Conservation (phyloP, 2,329 filamentous ascomycete species). For the Fusarium cyanostomum region DNA sequence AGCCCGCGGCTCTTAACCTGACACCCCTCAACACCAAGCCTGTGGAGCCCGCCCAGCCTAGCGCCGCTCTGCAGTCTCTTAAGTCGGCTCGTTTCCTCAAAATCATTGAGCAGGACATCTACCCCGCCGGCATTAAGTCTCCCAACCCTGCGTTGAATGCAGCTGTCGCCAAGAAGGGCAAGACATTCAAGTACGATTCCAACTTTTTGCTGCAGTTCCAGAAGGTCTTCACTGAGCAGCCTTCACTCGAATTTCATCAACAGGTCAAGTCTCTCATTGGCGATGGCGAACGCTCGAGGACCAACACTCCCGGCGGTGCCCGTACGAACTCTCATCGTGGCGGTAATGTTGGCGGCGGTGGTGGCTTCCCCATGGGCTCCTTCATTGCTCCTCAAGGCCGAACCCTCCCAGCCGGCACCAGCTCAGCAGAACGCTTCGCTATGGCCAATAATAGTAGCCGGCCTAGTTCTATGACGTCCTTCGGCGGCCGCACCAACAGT, state of each 20-base stretch:
- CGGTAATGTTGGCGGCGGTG: conserved; percentile 51
- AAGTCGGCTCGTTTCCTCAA: conserved; percentile 90
- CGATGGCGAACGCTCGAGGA: conserved; percentile 67
- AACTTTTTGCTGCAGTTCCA: conserved; percentile 97
- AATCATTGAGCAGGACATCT: conserved; percentile 79
- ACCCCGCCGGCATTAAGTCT: conserved; percentile 84
- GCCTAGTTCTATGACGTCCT: conserved; percentile 47
- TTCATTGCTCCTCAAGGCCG: conserved; percentile 65
- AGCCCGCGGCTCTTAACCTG: conserved; percentile 90
- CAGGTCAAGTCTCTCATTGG: conserved; percentile 90
- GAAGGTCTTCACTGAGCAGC: conserved; percentile 95
- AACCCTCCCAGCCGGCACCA: conserved; percentile 78
- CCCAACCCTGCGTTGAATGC: conserved; percentile 92
- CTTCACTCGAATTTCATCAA: conserved; percentile 89
- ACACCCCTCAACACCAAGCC: conserved; percentile 82
- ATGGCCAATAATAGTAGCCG: conserved; percentile 62
- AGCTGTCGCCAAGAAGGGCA: conserved; percentile 79
- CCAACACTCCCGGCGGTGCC: conserved; percentile 30
- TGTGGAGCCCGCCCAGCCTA: conserved; percentile 91
- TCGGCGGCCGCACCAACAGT: conserved; percentile 57
- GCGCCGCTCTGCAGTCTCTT: conserved; percentile 90
- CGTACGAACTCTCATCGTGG: conserved; percentile 22
- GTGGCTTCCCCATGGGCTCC: conserved; percentile 72
- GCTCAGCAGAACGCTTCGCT: conserved; percentile 78
- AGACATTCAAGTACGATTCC: conserved; percentile 92